phyloP scores from a whole-genome alignment of 148 eudicot genomes.

The Fagopyrum tataricum region DNA sequence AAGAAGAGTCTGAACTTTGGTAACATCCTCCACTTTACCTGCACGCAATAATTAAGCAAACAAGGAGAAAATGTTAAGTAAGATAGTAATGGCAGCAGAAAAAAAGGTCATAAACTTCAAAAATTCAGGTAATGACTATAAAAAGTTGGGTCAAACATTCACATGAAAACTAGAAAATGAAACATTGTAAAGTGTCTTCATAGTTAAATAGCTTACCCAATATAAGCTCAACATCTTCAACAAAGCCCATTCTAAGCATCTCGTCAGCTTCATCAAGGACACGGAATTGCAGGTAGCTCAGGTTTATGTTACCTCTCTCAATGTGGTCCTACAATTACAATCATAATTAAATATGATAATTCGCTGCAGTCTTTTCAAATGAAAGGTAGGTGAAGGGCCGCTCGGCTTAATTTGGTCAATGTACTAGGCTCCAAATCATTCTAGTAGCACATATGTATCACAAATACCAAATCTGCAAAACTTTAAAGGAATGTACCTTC shows the following conservation, averaged over 20 bases:
- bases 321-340: slow-evolving; percentile 54
- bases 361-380: background rate
- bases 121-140: background rate
- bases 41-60: slow-evolving; percentile 2
- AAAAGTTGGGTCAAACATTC: background rate
- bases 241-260: slow-evolving; percentile 92
- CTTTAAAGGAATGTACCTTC: slow-evolving; percentile 40
- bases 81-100: background rate
- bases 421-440: background rate
- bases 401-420: no score
- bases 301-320: slow-evolving; percentile 63
- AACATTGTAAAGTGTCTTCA: background rate
- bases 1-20: slow-evolving; percentile 89
- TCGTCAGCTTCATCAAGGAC: slow-evolving; percentile 98
- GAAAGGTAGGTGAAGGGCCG: background rate
- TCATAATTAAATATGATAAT: background rate
- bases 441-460: background rate
- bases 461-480: no score
- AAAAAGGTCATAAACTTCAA: background rate
- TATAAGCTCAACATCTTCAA: slow-evolving; percentile 89
- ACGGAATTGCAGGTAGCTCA: slow-evolving; percentile 73
- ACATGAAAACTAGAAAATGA: background rate
- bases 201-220: slow-evolving; percentile 37
- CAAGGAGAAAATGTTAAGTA: background rate
- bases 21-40: slow-evolving; percentile 89